Percentiles rank a stretch among this genome's conserved stretches.
phyloP scores from a whole-genome alignment of 805 yeast species.

The Saturnispora silvae region DNA sequence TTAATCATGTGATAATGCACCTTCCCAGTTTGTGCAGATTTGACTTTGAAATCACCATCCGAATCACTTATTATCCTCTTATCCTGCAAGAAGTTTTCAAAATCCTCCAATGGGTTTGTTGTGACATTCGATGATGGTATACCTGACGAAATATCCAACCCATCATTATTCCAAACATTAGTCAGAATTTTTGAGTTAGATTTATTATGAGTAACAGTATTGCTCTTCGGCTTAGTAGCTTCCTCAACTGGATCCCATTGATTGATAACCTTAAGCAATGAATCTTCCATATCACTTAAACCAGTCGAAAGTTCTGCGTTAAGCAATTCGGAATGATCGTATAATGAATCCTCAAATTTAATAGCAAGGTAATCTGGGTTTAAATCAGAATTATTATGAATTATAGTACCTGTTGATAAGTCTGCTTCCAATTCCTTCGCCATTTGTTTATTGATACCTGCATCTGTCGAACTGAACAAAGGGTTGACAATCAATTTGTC shows the following conservation, averaged over 20 bases:
- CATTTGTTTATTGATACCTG: background rate
- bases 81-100: constrained; percentile 22
- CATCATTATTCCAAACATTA: constrained; percentile 19
- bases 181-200: constrained; percentile 15
- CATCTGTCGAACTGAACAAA: background rate
- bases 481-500: constrained; percentile 5
- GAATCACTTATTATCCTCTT: constrained; percentile 22
- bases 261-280: constrained; percentile 32
- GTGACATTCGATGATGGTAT: background rate
- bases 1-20: constrained; percentile 12
- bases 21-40: constrained; percentile 17
- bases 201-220: background rate
- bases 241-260: constrained; percentile 23
- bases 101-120: constrained; percentile 12
- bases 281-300: constrained; percentile 23
- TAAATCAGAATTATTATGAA: background rate
- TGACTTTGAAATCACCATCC: constrained; percentile 20
- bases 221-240: background rate
- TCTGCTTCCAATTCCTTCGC: background rate
- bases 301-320: constrained; percentile 2
- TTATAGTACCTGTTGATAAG: constrained; percentile 3
- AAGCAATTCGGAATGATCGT: background rate
- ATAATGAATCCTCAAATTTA: constrained; percentile 1
- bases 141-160: background rate
- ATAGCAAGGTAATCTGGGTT: background rate